These are phyloP conservation scores for Phytopythium mirpurense DNA, from an alignment of 352 stramenopile species.

Conservation along the genomic window DNA sequence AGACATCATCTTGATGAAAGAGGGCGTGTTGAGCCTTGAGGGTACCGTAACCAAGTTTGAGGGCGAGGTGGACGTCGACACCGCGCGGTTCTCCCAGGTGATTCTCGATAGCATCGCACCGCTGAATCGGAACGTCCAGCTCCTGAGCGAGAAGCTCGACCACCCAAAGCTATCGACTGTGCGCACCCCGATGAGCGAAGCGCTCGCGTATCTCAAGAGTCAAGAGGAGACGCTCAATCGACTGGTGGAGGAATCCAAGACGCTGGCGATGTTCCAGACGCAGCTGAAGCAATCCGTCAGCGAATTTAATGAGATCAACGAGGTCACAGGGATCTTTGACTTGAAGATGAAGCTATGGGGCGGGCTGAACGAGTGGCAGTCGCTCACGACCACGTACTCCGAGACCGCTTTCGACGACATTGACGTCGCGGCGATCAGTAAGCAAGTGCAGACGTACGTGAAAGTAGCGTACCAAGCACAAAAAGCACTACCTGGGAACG, in stretches of 20 bases:
- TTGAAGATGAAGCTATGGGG: slow-evolving; percentile 92
- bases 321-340: slow-evolving; percentile 80
- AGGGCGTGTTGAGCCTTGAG: slow-evolving; percentile 89
- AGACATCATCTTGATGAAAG: slow-evolving; percentile 92
- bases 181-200: slow-evolving; percentile 67
- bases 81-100: slow-evolving; percentile 84
- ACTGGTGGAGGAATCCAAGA: slow-evolving; percentile 79
- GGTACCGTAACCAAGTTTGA: slow-evolving; percentile 87
- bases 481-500: slow-evolving; percentile 85
- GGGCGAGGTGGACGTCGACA: slow-evolving; percentile 89
- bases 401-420: slow-evolving; percentile 86
- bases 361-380: slow-evolving; percentile 80
- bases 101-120: slow-evolving; percentile 87
- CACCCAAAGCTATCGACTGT: slow-evolving; percentile 74
- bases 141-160: slow-evolving; percentile 81
- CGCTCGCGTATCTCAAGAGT: slow-evolving; percentile 62
- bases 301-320: slow-evolving; percentile 87
- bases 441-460: slow-evolving; percentile 86
- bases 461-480: slow-evolving; percentile 85
- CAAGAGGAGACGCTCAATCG: slow-evolving; percentile 70
- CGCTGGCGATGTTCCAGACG: slow-evolving; percentile 84
- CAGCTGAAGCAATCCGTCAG: slow-evolving; percentile 84
- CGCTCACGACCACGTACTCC: slow-evolving; percentile 69
- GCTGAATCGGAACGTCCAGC: slow-evolving; percentile 58
- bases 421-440: slow-evolving; percentile 84